Evolutionary conservation across 208 protist genomes (phyloP).

Genomic region (Trypanosomatidae sp.): DNA sequence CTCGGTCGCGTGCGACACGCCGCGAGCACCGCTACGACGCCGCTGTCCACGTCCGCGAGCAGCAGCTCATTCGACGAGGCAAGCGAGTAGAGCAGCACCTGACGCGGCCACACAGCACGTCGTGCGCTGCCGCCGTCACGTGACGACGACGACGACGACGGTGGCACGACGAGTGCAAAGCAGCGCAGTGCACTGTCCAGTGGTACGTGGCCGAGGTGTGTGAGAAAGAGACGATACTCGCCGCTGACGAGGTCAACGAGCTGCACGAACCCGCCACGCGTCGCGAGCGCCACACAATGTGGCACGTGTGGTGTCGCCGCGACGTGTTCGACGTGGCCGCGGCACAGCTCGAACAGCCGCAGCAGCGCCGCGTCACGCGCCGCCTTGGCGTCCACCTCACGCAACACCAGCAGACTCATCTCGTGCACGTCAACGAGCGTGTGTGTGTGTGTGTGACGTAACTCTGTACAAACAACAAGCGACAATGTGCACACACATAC

Average conservation of each 20-base stretch:
- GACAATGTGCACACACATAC: too few species aligned
- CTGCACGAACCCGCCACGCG: constrained; percentile 64
- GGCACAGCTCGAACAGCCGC: constrained; percentile 59
- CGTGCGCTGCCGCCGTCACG: too few species aligned
- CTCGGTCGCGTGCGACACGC: constrained; percentile 48
- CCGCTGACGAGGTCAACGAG: constrained; percentile 48
- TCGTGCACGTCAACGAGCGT: constrained; percentile 1
- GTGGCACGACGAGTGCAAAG: constrained; percentile 4
- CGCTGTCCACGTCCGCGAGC: constrained; percentile 33
- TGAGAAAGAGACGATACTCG: constrained; percentile 67
- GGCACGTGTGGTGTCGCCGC: constrained; percentile 25
- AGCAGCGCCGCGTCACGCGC: too few species aligned
- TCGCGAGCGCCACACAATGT: constrained; percentile 48
- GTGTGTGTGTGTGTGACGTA: constrained; percentile 13
- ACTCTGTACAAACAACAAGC: constrained; percentile 25
- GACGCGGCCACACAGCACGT: too few species aligned
- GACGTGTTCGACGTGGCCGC: constrained; percentile 43
- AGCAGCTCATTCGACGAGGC: constrained; percentile 81
- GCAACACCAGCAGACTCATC: too few species aligned
- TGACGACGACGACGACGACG: not conserved
- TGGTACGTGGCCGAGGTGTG: constrained; percentile 42
- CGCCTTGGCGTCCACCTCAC: too few species aligned
- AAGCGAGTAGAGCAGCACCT: constrained; percentile 46
- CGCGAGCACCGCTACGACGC: constrained; percentile 26
- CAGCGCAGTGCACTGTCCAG: constrained; percentile 54